Evolutionary conservation across 306 rosid species (phyloP).

Genomic region (Corylus avellana): DNA sequence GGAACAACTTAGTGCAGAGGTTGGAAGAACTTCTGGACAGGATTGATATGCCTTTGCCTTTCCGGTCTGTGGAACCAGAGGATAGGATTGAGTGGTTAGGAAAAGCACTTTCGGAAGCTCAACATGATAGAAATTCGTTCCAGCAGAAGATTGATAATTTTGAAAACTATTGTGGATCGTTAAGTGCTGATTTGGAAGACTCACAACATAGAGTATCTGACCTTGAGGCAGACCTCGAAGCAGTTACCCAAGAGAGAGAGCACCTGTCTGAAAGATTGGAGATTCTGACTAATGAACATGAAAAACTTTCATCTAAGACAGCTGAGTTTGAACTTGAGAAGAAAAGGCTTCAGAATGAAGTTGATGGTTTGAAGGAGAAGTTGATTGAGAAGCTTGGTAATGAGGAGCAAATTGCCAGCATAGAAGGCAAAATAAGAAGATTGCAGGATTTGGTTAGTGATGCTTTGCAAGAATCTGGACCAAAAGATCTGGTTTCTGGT

Average conservation of each 20-base stretch:
- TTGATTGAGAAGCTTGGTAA: conserved; percentile 45
- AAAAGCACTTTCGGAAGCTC: conserved; percentile 66
- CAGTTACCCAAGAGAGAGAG: conserved; percentile 53
- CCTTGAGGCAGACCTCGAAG: conserved; percentile 58
- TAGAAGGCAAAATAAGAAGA: conserved; percentile 54
- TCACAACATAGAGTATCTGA: conserved; percentile 57
- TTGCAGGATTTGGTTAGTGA: conserved; percentile 61
- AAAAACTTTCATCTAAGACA: conserved; percentile 45
- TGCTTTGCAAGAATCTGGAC: conserved; percentile 53
- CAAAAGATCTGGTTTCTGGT: conserved; percentile 48
- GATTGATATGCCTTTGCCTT: conserved; percentile 78
- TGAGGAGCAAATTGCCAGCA: conserved; percentile 45
- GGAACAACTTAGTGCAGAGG: conserved; percentile 81
- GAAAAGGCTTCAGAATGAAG: conserved; percentile 55
- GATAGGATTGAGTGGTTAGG: conserved; percentile 85
- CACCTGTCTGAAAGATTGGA: conserved; percentile 63
- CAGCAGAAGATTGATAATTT: conserved; percentile 72
- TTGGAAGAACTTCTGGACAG: conserved; percentile 89
- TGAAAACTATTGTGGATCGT: conserved; percentile 63
- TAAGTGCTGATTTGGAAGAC: conserved; percentile 77
- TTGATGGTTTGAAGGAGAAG: conserved; percentile 49
- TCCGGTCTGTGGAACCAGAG: conserved; percentile 78
- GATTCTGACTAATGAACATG: conserved; percentile 48
- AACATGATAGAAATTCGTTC: conserved; percentile 59
- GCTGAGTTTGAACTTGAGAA: conserved; percentile 62